phyloP scores from a whole-genome alignment of 495 filamentous ascomycete genomes.

The Chaetomidium leptoderma region DNA sequence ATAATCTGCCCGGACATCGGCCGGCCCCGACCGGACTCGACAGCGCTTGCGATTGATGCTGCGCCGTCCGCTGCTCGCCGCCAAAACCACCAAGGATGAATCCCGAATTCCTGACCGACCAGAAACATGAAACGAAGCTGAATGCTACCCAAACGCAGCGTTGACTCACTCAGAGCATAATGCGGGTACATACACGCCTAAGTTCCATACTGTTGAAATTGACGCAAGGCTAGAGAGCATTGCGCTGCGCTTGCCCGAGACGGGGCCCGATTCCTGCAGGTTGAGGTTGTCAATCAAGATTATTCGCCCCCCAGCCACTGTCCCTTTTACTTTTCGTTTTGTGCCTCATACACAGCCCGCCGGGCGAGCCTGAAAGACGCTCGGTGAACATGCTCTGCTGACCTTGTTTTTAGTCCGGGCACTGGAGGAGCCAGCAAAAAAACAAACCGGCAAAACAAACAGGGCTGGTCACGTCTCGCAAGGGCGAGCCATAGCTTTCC shows the following conservation, averaged over 20 bases:
- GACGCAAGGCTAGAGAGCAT: background rate
- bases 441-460: too few relatives aligned
- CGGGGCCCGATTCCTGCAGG: background rate
- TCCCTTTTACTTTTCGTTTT: slow-evolving; percentile 9
- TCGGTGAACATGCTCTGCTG: too few relatives aligned
- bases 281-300: background rate
- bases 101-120: slow-evolving; percentile 7
- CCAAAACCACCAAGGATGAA: background rate
- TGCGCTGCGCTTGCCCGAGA: background rate
- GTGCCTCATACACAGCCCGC: background rate
- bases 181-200: background rate
- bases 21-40: background rate
- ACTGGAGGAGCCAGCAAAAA: too few relatives aligned
- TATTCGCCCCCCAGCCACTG: background rate
- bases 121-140: background rate
- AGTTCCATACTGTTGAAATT: background rate
- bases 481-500: too few relatives aligned
- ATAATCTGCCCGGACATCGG: background rate
- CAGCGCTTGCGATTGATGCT: background rate
- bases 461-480: too few relatives aligned
- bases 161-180: slow-evolving; percentile 13
- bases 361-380: background rate
- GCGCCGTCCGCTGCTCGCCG: too few relatives aligned
- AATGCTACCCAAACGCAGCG: background rate
- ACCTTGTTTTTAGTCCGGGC: too few relatives aligned